phyloP scores from a whole-genome alignment of 768 basidiomycete species.

The Lyophyllum decastes region DNA sequence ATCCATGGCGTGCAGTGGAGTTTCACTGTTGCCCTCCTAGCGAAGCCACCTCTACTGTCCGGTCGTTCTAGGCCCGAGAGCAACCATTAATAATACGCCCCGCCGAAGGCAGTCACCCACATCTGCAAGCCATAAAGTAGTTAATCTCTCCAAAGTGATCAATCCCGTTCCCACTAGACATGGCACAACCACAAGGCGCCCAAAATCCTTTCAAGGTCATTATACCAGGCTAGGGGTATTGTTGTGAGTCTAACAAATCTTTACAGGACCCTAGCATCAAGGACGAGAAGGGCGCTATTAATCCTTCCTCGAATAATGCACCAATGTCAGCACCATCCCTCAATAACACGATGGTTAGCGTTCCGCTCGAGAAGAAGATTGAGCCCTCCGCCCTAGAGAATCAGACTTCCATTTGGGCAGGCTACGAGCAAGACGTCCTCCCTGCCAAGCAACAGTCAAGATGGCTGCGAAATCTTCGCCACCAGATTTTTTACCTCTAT shows the following conservation, averaged over 20 bases:
- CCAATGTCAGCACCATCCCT: neutral
- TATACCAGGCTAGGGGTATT: neutral
- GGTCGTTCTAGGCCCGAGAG: slow-evolving; percentile 15
- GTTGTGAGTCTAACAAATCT: neutral
- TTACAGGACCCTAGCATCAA: slow-evolving; percentile 4
- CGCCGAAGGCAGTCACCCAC: neutral
- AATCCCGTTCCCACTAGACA: neutral
- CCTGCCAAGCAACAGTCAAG: slow-evolving; percentile 53
- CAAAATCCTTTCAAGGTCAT: slow-evolving; percentile 8
- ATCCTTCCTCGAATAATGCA: neutral
- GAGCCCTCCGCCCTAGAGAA: slow-evolving; percentile 24
- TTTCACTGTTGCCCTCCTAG: neutral
- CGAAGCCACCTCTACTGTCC: slow-evolving; percentile 3
- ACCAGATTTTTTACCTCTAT: slow-evolving; percentile 59
- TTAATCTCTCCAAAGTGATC: neutral
- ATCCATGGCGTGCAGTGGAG: neutral
- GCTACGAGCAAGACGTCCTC: slow-evolving; percentile 49
- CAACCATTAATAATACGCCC: slow-evolving; percentile 40
- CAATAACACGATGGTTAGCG: slow-evolving; percentile 14
- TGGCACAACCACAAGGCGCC: slow-evolving; percentile 1
- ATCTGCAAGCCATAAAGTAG: neutral
- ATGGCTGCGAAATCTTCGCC: slow-evolving; percentile 51
- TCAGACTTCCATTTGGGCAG: slow-evolving; percentile 46
- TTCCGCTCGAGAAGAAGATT: slow-evolving; percentile 21
- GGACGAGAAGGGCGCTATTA: slow-evolving; percentile 1